Base-by-base conservation (phyloP, 2,329 filamentous ascomycete species). In the Colletotrichum godetiae region DNA sequence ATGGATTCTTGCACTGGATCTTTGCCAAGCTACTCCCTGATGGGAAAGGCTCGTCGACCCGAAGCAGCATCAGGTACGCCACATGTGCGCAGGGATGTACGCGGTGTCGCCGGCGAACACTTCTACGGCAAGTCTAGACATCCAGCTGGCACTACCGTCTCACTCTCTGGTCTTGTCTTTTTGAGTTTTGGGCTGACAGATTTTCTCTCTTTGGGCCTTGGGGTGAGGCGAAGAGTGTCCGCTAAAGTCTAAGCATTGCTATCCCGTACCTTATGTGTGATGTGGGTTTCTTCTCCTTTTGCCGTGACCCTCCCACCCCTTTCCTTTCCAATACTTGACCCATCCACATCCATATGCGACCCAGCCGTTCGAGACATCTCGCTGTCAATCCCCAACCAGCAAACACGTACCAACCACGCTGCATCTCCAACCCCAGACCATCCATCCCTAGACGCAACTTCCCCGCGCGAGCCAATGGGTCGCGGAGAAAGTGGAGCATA, bases 381-480 rank as follows among this genome's bases (percentile, higher is more conserved):
- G 27, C 19, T 42, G 53, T 65, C 62, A 24, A 31, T 11, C 22
- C 63, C 8, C 31, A 29, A 27, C 13, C 35, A 58, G 19, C n/a
- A 35, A 24, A 13, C 56, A n/a, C 35, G 46, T 29, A 64, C 61
- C 29, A n/a, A 6, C 31, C 37, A 56, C 49, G 15, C 62, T 46
- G 33, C 52, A 11, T 24, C 52, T 31, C 19, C 49, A 19, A 65
- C 70, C 67, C 70, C 70, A 60, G 70, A 70, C 68, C 37, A 68
- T 69, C 58, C 66, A 63, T 67, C 33, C 31, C 12, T 59, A 31
- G 55, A 22, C 42, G 42, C 62, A 35, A 10, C 55, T 70, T 70
- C 67, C 70, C 70, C 70, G 67, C 67, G 70, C 67, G 37, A 65
- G 66, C 67, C 56, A 64, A 70, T 73, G 67, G 70, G 60, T 65